A percentile compares a stretch with the other conserved stretches of the same genome.
These are phyloP conservation scores for Blastocystis sp. DNA, from an alignment of 352 stramenopile species.

Conservation along the genomic window DNA sequence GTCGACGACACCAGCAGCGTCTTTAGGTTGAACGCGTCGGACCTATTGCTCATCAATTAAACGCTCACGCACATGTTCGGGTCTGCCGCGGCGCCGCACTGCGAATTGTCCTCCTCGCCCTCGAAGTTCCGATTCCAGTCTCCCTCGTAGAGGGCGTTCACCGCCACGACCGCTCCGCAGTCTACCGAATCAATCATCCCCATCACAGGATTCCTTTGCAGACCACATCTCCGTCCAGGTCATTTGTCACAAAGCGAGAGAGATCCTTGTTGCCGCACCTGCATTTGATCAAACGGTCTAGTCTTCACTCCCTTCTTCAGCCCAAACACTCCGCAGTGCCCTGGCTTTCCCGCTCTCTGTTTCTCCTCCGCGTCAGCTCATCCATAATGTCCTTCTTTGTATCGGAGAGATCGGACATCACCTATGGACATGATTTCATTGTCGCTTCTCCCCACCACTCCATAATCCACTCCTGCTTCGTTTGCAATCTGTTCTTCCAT, in stretches of 20 bases:
- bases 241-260: slow-evolving; percentile 31
- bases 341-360: not conserved
- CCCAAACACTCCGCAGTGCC: not conserved
- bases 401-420: not conserved
- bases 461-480: not conserved
- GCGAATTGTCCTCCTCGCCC: slow-evolving; percentile 44
- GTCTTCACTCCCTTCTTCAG: not conserved
- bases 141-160: slow-evolving; percentile 49
- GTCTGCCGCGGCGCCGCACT: slow-evolving; percentile 38
- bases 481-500: not conserved
- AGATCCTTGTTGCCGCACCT: slow-evolving; percentile 52
- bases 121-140: slow-evolving; percentile 65
- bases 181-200: not conserved
- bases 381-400: slow-evolving; percentile 9
- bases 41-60: not conserved
- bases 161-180: slow-evolving; percentile 17
- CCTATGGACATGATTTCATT: not conserved
- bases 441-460: not conserved
- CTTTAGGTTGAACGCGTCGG: slow-evolving; percentile 44
- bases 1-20: not conserved
- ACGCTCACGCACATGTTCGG: not conserved
- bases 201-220: slow-evolving; percentile 14
- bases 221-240: slow-evolving; percentile 41
- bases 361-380: not conserved
- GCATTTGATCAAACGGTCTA: slow-evolving; percentile 39